phyloP scores from a whole-genome alignment of 1,284 basidiomycete species.

The Ganoderma lucidum region DNA sequence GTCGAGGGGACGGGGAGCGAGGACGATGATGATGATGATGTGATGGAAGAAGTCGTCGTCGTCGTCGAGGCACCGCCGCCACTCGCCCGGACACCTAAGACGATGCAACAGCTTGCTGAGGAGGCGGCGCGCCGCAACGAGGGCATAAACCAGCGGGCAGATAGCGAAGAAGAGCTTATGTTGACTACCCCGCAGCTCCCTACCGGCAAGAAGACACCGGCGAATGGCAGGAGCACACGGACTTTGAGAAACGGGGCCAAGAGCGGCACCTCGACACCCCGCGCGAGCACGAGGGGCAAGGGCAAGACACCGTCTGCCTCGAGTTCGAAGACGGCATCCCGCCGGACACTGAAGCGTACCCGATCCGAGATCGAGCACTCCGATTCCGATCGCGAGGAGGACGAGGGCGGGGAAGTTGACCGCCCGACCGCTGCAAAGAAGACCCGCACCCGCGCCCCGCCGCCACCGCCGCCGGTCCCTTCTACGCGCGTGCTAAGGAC shows the following conservation, averaged over 20 bases:
- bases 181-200: slow-evolving; percentile 10
- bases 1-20: slow-evolving; percentile 30
- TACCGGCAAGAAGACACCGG: slow-evolving; percentile 11
- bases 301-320: slow-evolving; percentile 13
- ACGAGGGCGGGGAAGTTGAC: slow-evolving; percentile 1
- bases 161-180: slow-evolving; percentile 22
- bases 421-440: slow-evolving; percentile 37
- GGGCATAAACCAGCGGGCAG: slow-evolving; percentile 13
- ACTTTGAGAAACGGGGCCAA: slow-evolving; percentile 11
- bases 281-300: slow-evolving; percentile 12
- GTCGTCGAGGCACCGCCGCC: slow-evolving; percentile 26
- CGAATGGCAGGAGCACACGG: slow-evolving; percentile 12
- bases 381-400: slow-evolving; percentile 35
- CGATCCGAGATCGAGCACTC: slow-evolving; percentile 34
- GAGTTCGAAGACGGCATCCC: slow-evolving; percentile 17
- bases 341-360: slow-evolving; percentile 37
- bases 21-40: slow-evolving; percentile 37
- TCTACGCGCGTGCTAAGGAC: slow-evolving; percentile 60
- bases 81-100: slow-evolving; percentile 52
- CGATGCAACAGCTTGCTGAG: slow-evolving; percentile 74
- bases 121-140: slow-evolving; percentile 39
- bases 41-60: slow-evolving; percentile 44
- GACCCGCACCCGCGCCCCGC: slow-evolving; percentile 27
- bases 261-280: slow-evolving; percentile 21
- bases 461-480: slow-evolving; percentile 34